These are phyloP conservation scores for Akanthomyces lecanii DNA, from an alignment of 2,329 filamentous ascomycete genomes.

Conservation along the genomic window DNA sequence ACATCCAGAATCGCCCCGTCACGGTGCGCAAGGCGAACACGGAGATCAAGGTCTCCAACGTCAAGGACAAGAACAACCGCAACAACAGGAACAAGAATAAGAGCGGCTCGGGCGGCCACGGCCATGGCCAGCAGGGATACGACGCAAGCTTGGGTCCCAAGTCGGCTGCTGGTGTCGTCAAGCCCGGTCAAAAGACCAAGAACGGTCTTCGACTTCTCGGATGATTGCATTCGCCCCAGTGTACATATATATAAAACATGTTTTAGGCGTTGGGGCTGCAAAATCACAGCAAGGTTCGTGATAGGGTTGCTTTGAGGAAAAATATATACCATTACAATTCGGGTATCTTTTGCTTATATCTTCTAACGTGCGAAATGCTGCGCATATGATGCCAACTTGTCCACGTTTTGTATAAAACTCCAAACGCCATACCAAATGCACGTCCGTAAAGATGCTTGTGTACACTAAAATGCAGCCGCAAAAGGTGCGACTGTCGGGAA, in stretches of 20 bases:
- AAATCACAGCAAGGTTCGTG: neutral
- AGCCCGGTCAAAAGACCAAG: constrained; percentile 64
- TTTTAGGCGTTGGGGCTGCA: constrained; percentile 3
- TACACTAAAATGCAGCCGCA: neutral
- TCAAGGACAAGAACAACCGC: constrained; percentile 55
- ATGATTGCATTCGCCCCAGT: constrained; percentile 26
- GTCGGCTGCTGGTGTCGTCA: constrained; percentile 50
- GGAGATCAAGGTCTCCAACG: constrained; percentile 76
- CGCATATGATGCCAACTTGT: neutral
- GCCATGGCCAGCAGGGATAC: constrained; percentile 29
- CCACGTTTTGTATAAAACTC: neutral
- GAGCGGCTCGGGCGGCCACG: constrained; percentile 29
- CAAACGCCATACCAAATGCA: constrained; percentile 11
- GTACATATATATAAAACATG: neutral
- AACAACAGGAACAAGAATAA: constrained; percentile 36
- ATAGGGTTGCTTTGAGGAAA: constrained; percentile 3
- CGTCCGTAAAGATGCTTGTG: constrained; percentile 6
- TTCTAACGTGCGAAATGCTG: constrained; percentile 1
- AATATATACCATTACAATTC: constrained; percentile 13
- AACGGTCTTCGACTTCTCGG: constrained; percentile 59
- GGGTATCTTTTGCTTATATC: constrained; percentile 17
- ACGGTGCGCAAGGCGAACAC: constrained; percentile 83
- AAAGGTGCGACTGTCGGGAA: neutral
- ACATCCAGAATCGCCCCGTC: constrained; percentile 95
- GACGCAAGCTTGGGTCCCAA: constrained; percentile 50